Evolutionary conservation across 2,329 filamentous ascomycete species (phyloP), one percentile per base, ranked within the genome.

Genomic region (Colletotrichum neosansevieriae): DNA sequence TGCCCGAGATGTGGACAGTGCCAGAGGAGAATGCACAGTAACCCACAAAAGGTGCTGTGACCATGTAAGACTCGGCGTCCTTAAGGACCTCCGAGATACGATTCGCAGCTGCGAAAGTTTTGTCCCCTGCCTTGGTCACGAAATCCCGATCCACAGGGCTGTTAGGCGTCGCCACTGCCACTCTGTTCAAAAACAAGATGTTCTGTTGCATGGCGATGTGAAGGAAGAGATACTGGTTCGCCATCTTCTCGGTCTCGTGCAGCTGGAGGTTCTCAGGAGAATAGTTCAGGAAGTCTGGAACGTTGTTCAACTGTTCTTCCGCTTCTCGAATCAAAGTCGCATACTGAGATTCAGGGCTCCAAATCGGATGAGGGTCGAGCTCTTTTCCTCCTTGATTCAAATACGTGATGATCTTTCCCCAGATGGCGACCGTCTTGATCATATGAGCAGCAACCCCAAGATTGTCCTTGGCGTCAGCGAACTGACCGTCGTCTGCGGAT

Each of bases 371-470:
- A 2, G 86, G 79, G 74, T 98, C 95, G 58, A 88, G 84, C 68
- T 94, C 92, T 76, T 92, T 94, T 1, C 94, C 94, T 24, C 94
- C 94, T 66, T 97, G 88, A 76, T 97, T 98, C 70, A 98, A 83
- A 76, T 97, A 98, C 70, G 91, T 91, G 73, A 97, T 92, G 56
- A 98, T 91, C 56, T 91, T 90, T 5, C 96, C 96, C 94, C 95
- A 98, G 36, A 97, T 83, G 2, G 94, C 89, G 70, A 98, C 92
- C 2, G 91, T 86, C 19, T 93, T 90, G 70, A 98, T 92, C 75
- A 96, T 92, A 78, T 97, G 97, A 11, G 95, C 94, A 2, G 94
- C 92, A 4, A 97, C 94, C 2, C 95, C 96, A 94, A 98, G 97
- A 75, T 97, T 98, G 7, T 92, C 90, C 73, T 86, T 89, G 1